These are phyloP conservation scores for Acanthamoeba culbertsoni DNA, from an alignment of 208 protist species.

Conservation along the genomic window DNA sequence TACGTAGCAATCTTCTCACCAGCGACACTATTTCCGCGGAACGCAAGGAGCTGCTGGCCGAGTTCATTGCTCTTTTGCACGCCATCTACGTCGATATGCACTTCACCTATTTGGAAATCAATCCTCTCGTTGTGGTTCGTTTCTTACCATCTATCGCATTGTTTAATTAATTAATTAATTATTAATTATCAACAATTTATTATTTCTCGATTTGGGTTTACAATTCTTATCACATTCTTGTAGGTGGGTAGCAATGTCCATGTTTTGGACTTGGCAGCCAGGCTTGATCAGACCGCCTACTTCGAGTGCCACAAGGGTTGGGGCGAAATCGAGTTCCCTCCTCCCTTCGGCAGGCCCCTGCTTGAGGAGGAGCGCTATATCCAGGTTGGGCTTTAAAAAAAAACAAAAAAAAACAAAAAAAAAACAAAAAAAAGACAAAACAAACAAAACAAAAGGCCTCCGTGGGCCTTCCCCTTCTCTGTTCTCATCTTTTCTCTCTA, in stretches of 20 bases:
- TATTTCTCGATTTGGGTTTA: no score
- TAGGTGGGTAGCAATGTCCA: constrained; percentile 53
- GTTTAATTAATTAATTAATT: no score
- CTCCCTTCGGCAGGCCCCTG: constrained; percentile 83
- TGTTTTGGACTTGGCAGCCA: constrained; percentile 72
- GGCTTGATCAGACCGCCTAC: constrained; percentile 77
- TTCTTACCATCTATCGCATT: no score
- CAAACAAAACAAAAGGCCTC: no score
- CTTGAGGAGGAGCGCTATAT: constrained; percentile 85
- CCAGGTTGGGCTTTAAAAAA: no score
- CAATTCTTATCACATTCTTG: not conserved
- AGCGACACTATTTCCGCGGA: not conserved
- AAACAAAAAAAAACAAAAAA: no score
- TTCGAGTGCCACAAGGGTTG: constrained; percentile 76
- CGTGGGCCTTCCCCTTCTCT: no score
- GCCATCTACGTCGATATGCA: constrained; percentile 79
- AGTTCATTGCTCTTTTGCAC: constrained; percentile 75
- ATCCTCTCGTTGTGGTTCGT: constrained; percentile 81
- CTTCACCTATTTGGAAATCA: constrained; percentile 91
- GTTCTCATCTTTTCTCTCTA: no score
- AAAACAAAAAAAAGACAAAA: no score
- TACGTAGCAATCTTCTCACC: not conserved
- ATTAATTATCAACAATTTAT: no score
- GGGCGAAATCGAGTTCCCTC: constrained; percentile 84
- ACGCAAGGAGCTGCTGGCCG: constrained; percentile 49